phyloP scores from a whole-genome alignment of 495 filamentous ascomycete species.

The Aspergillus affinis region DNA sequence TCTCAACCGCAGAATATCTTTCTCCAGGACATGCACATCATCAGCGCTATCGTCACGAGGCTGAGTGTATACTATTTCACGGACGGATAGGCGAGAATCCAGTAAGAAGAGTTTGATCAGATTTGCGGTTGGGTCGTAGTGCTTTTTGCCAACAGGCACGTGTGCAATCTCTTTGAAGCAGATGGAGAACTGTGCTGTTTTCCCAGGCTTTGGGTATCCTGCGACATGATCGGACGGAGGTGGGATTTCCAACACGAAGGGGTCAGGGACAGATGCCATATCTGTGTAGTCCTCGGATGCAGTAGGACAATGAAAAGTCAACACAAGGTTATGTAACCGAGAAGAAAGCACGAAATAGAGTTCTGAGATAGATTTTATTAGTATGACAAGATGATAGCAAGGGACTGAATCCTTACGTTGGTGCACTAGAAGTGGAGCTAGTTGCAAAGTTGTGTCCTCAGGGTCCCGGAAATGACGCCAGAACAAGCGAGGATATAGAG shows the following conservation, averaged over 20 bases:
- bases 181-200: constrained; percentile 28
- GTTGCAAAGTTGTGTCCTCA: constrained; percentile 43
- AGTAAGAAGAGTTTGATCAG: constrained; percentile 41
- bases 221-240: constrained; percentile 8
- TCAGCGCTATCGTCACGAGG: constrained; percentile 12
- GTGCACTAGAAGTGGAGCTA: constrained; percentile 32
- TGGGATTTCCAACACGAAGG: constrained; percentile 42
- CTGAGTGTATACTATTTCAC: constrained; percentile 34
- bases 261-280: constrained; percentile 34
- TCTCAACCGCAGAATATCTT: constrained; percentile 27
- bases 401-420: constrained; percentile 11
- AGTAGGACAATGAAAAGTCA: constrained; percentile 37
- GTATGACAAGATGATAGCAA: not conserved
- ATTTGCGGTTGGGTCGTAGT: constrained; percentile 23
- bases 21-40: constrained; percentile 12
- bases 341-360: constrained; percentile 45
- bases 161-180: constrained; percentile 37
- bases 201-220: constrained; percentile 7
- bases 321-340: constrained; percentile 36
- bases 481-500: constrained; percentile 30
- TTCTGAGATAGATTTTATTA: not conserved
- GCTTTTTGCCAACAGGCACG: constrained; percentile 15
- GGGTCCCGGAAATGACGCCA: constrained; percentile 49
- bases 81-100: constrained; percentile 34
- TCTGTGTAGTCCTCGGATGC: constrained; percentile 17